Base-by-base conservation (phyloP, 2,329 filamentous ascomycete genomes). In the Gnomoniopsis sp. region DNA sequence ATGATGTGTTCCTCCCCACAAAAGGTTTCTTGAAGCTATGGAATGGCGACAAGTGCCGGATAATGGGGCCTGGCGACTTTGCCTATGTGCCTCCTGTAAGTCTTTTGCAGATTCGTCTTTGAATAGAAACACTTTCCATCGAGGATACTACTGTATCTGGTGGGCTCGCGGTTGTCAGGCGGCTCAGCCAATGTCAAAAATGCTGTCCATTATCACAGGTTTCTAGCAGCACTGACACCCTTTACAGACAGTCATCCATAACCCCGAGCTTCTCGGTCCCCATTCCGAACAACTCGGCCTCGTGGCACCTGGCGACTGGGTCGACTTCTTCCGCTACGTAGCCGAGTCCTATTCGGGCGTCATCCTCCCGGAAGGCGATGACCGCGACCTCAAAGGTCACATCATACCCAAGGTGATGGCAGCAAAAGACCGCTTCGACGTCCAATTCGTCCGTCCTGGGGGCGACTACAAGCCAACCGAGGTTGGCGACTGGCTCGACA, bases 281-380 rank as follows among this genome's bases (percentile, higher is more conserved):
- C 79, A 84, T 61, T 81, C 80, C 2, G 83, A 85, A 62, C 76
- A 77, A 21, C 69, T 81, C 1, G 81, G 82, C 15, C 68, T 86
- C 3, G 79, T 85, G 30, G 79, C 79, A 0, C 82, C 82, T 0
- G 82, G 81, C 6, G 81, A 82, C 65, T 85, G 82, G 83, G 72
- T 83, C 30, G 81, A 85, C 63, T 85, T 86, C 71, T 86, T 85
- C 71, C 76, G 82, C 52, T 79, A 82, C 65, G 76, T 85, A 8
- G 76, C 76, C 30, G 82, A 85, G 66, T 72, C 78, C 0, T 84
- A 79, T 57, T 62, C 70, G 3, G 81, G 82, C 1, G 64, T 79
- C 1, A 62, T 84, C 19, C 75, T 81, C 17, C 82, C 82, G 1
- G 77, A 82, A 53, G 68, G 71, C 38, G 82, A 85, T 65, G 65